These are phyloP conservation scores for Rubroboletus satanas DNA, from an alignment of 768 basidiomycete genomes.

Conservation along the genomic window DNA sequence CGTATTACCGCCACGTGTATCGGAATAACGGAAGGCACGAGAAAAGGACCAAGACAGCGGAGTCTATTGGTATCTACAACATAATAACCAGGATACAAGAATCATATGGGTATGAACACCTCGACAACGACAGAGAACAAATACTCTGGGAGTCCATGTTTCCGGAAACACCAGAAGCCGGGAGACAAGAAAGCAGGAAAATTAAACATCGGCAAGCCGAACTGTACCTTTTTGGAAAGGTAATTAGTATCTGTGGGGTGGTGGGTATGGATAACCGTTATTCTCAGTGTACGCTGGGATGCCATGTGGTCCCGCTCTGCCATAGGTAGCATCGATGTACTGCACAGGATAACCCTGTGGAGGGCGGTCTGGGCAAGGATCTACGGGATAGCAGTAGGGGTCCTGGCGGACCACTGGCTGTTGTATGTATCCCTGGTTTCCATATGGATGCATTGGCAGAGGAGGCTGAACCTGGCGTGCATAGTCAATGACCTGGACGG, in stretches of 20 bases:
- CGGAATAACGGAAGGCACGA: not conserved
- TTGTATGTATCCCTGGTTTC: constrained; percentile 2
- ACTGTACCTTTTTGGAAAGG: not conserved
- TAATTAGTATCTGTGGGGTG: constrained; percentile 5
- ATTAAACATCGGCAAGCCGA: constrained; percentile 4
- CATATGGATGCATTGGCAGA: constrained; percentile 1
- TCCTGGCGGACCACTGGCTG: constrained; percentile 8
- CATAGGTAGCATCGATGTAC: constrained; percentile 7
- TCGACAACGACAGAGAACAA: constrained; percentile 1
- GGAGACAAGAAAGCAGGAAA: constrained; percentile 6
- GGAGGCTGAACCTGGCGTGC: not conserved
- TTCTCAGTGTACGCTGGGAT: constrained; percentile 10
- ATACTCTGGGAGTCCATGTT: constrained; percentile 10
- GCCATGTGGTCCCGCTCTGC: constrained; percentile 12
- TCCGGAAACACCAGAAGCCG: constrained; percentile 9
- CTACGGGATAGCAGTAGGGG: constrained; percentile 10
- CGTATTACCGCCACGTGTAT: not conserved
- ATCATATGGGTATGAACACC: constrained; percentile 4
- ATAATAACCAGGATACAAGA: constrained; percentile 8
- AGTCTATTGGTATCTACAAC: constrained; percentile 12
- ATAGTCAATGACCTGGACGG: constrained; percentile 2
- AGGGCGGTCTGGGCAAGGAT: constrained; percentile 11
- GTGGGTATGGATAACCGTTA: constrained; percentile 10
- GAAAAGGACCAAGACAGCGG: not conserved
- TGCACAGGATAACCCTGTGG: constrained; percentile 8